These are phyloP conservation scores for Pestalotiopsis sp. DNA, from an alignment of 2,329 filamentous ascomycete genomes.

Conservation along the genomic window DNA sequence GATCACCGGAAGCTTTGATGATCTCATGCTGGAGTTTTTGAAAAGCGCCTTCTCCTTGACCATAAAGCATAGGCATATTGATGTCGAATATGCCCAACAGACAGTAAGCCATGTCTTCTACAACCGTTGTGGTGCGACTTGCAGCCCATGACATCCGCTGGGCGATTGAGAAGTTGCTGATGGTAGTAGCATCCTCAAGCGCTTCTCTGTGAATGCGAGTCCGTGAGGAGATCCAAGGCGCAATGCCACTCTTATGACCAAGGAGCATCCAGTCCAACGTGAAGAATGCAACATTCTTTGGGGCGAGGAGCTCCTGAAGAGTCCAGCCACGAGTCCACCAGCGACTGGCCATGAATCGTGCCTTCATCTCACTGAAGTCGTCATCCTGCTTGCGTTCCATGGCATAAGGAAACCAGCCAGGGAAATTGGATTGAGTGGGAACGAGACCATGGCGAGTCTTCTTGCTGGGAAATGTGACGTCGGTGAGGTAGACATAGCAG, in stretches of 20 bases:
- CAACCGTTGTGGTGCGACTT: constrained; percentile 24
- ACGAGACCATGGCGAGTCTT: not conserved
- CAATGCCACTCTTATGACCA: constrained; percentile 8
- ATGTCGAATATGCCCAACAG: constrained; percentile 45
- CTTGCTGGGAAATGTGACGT: constrained; percentile 20
- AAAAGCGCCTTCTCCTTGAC: constrained; percentile 36
- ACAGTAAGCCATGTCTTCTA: constrained; percentile 46
- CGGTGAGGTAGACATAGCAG: constrained; percentile 35
- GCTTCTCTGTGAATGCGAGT: constrained; percentile 13
- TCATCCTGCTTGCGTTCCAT: not conserved
- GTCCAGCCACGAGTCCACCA: constrained; percentile 32
- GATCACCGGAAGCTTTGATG: constrained; percentile 28
- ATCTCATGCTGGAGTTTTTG: constrained; percentile 35
- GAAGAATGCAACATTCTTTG: constrained; percentile 23
- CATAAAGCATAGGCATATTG: constrained; percentile 46
- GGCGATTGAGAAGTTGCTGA: constrained; percentile 28
- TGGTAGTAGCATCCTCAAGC: constrained; percentile 17
- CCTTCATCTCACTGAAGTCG: constrained; percentile 6
- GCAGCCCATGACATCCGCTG: constrained; percentile 43
- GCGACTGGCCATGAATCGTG: constrained; percentile 18
- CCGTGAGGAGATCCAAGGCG: not conserved
- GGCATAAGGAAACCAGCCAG: not conserved
- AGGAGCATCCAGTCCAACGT: constrained; percentile 16
- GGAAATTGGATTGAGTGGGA: not conserved
- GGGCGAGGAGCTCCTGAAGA: constrained; percentile 26